phyloP scores from a whole-genome alignment of 208 protist species.

The Herpetomonas tarakana region DNA sequence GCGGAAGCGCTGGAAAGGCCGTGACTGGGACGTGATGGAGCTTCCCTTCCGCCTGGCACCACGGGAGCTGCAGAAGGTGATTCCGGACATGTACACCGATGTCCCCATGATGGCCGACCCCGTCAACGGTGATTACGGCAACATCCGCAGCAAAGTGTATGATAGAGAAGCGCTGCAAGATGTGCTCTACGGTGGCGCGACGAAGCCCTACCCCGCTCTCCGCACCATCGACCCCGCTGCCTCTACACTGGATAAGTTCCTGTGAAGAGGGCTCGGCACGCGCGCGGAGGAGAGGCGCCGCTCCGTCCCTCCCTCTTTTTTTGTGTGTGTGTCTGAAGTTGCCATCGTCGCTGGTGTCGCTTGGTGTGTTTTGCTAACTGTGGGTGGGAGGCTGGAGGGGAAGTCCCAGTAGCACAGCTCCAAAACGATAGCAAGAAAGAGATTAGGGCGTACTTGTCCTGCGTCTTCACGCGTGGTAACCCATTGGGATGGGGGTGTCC shows the following conservation, averaged over 20 bases:
- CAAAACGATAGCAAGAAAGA: too few relatives aligned
- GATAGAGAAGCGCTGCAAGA: slow-evolving; percentile 67
- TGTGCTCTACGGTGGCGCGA: slow-evolving; percentile 47
- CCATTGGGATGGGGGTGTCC: too few relatives aligned
- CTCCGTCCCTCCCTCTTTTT: too few relatives aligned
- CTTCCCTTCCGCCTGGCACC: slow-evolving; percentile 79
- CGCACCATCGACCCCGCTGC: slow-evolving; percentile 46
- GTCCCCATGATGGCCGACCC: slow-evolving; percentile 71
- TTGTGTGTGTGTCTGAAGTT: too few relatives aligned
- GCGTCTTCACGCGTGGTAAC: too few relatives aligned
- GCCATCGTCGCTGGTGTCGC: too few relatives aligned
- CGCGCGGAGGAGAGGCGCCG: too few relatives aligned
- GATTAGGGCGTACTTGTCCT: too few relatives aligned
- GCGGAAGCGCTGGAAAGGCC: slow-evolving; percentile 84
- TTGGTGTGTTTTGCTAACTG: too few relatives aligned
- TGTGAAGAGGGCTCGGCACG: slow-evolving; percentile 44
- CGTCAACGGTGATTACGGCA: slow-evolving; percentile 55
- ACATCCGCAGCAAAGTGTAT: slow-evolving; percentile 84
- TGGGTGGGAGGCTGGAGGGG: too few relatives aligned
- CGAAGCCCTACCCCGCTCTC: slow-evolving; percentile 55
- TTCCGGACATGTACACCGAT: slow-evolving; percentile 90
- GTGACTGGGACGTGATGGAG: slow-evolving; percentile 88
- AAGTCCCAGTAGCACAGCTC: too few relatives aligned
- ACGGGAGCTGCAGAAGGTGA: slow-evolving; percentile 71
- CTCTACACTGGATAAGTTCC: slow-evolving; percentile 79